Percentiles rank a stretch among this genome's conserved stretches.
Evolutionary conservation across 2,329 filamentous ascomycete genomes (phyloP).

Genomic region (Fusarium luffae): DNA sequence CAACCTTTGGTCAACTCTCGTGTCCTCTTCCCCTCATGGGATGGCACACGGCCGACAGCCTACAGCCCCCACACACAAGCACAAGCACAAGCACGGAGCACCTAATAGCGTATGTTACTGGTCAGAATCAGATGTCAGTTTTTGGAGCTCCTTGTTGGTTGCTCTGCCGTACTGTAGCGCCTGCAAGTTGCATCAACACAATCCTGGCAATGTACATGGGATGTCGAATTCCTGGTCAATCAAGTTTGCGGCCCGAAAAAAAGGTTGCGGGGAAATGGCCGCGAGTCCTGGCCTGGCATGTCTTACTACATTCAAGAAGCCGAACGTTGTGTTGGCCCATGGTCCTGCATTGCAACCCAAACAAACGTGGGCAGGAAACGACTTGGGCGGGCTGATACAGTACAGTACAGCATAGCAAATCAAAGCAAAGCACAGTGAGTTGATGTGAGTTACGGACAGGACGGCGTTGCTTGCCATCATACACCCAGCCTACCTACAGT

Average conservation of each 20-base stretch:
- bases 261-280: constrained; percentile 38
- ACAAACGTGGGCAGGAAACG: constrained; percentile 25
- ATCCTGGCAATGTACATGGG: constrained; percentile 12
- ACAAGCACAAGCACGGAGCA: constrained; percentile 18
- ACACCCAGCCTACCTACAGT: background rate
- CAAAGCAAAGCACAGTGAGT: background rate
- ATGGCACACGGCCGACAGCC: background rate
- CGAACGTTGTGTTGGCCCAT: constrained; percentile 16
- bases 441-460: background rate
- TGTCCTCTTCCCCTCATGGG: constrained; percentile 16
- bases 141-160: constrained; percentile 27
- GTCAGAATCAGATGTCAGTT: constrained; percentile 44
- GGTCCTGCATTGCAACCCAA: constrained; percentile 19
- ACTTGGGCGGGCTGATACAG: background rate
- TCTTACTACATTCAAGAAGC: constrained; percentile 17
- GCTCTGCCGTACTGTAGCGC: constrained; percentile 2
- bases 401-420: background rate
- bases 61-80: constrained; percentile 32
- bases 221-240: constrained; percentile 5
- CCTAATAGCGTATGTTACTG: constrained; percentile 33
- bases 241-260: constrained; percentile 5
- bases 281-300: constrained; percentile 3
- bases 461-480: constrained; percentile 1
- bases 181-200: constrained; percentile 27
- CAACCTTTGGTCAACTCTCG: constrained; percentile 9